phyloP scores from a whole-genome alignment of 1,284 basidiomycete species.

The Microbotryum saponariae region DNA sequence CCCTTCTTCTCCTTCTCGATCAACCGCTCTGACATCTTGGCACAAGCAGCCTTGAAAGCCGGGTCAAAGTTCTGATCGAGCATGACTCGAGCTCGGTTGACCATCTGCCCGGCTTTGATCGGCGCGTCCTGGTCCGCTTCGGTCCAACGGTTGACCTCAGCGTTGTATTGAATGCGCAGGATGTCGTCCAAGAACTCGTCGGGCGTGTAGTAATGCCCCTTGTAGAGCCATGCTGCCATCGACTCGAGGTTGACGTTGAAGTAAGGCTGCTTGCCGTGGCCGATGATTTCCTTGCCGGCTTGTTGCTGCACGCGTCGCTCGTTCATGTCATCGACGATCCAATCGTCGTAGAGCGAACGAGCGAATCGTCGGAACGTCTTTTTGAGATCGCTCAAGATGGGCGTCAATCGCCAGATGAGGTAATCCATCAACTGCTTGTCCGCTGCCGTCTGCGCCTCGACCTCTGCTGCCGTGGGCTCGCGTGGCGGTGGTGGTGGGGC shows the following conservation, averaged over 20 bases:
- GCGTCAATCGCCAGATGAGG: constrained; percentile 77
- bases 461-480: constrained; percentile 70
- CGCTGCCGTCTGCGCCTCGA: constrained; percentile 72
- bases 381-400: constrained; percentile 79
- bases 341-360: constrained; percentile 59
- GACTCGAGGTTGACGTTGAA: constrained; percentile 83
- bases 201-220: constrained; percentile 78
- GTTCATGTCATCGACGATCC: constrained; percentile 39
- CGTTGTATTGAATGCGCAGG: constrained; percentile 80
- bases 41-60: constrained; percentile 72
- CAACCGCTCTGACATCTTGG: constrained; percentile 72
- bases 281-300: constrained; percentile 32
- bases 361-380: constrained; percentile 89
- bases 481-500: constrained; percentile 85
- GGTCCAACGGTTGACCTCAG: constrained; percentile 50
- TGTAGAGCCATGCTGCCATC: constrained; percentile 80
- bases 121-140: constrained; percentile 67
- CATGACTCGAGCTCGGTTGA: constrained; percentile 75
- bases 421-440: constrained; percentile 73
- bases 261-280: constrained; percentile 40
- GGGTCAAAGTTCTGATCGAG: constrained; percentile 77
- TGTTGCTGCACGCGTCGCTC: constrained; percentile 38
- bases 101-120: constrained; percentile 80
- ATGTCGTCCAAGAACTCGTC: constrained; percentile 82
- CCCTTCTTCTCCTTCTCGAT: constrained; percentile 49